Conservation (phyloP, 441 rosid genomes). For the Corymbia calophylla region DNA sequence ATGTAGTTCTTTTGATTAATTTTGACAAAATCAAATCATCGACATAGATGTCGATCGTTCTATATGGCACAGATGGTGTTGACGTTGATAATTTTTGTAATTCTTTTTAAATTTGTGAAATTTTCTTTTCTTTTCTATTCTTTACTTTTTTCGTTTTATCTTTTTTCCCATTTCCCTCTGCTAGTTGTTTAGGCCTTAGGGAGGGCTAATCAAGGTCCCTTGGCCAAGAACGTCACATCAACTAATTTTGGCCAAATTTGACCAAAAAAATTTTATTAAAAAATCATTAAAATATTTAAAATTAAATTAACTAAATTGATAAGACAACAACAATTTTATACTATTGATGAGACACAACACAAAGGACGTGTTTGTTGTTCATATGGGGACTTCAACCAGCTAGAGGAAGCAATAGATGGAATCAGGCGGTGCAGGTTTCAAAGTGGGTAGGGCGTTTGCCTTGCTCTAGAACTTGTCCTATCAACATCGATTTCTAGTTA, state of each 20-base stretch:
- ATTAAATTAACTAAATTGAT: not conserved
- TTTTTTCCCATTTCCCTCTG: not conserved
- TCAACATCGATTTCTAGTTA: too few relatives aligned
- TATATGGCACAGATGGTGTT: too few relatives aligned
- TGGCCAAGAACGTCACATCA: fast-evolving
- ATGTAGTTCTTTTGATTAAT: too few relatives aligned
- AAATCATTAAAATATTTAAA: not conserved
- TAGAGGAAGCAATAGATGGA: not conserved
- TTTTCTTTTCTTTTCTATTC: too few relatives aligned
- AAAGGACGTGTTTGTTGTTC: not conserved
- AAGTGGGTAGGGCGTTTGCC: not conserved
- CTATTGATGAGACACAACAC: not conserved
- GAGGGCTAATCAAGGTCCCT: not conserved
- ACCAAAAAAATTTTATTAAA: fast-evolving
- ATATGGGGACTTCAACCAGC: not conserved
- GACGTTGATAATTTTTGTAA: too few relatives aligned
- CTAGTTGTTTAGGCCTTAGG: not conserved
- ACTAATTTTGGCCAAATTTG: too few relatives aligned
- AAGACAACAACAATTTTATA: too few relatives aligned
- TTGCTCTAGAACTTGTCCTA: not conserved
- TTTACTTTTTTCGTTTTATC: too few relatives aligned
- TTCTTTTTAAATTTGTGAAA: too few relatives aligned
- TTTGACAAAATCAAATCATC: too few relatives aligned
- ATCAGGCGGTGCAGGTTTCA: too few relatives aligned
- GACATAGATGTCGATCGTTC: too few relatives aligned